Evolutionary conservation across 1,139 yeast species (phyloP), one percentile per base, ranked within the genome.

Genomic region (Candida smagusa): DNA sequence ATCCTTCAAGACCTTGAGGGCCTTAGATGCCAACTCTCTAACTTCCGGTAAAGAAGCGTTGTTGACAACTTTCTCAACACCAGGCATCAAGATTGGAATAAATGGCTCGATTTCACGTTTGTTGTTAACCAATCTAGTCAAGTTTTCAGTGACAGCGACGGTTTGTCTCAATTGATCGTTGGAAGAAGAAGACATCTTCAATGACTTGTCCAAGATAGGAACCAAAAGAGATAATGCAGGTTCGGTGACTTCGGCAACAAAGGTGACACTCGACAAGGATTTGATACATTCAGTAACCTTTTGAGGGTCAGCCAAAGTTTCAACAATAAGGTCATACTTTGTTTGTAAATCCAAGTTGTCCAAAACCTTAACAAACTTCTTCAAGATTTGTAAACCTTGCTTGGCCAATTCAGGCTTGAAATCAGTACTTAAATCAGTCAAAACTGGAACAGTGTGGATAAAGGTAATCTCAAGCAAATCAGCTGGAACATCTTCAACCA

Each of bases 171-270:
- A 77, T 63, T 90, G 95, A 57, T 92, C 97, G 65, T 90, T 96
- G 11, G 97, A 83, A 4, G 96, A 84, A 2, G 95, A 85, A 11
- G 95, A 79, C 73, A 84, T 75, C 58, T 86, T 89, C 57, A 92
- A 74, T 2, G 97, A 92, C 60, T 92, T 87, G 61, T 83, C 92
- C 56, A 92, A 76, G 50, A 90, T 90, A 36, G 98, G 98, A 30
- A 88, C 97, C 52, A 92, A 74, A 42, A 92, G 68, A 4, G 97
- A 79, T 49, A 92, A 73, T 6, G 96, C 94, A 7, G 97, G 95
- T 65, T 90, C 97, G 12, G 97, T 92, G 45, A 92, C 98, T 68
- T 92, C 98, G 34, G 98, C 96, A 36, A 92, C 98, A 61, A 92
- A 92, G 0, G 98, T 92, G 38, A 92, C 97, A 34, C 95, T 86